These are phyloP conservation scores for Wickerhamomyces tratensis DNA, from an alignment of 805 yeast species.

Conservation along the genomic window DNA sequence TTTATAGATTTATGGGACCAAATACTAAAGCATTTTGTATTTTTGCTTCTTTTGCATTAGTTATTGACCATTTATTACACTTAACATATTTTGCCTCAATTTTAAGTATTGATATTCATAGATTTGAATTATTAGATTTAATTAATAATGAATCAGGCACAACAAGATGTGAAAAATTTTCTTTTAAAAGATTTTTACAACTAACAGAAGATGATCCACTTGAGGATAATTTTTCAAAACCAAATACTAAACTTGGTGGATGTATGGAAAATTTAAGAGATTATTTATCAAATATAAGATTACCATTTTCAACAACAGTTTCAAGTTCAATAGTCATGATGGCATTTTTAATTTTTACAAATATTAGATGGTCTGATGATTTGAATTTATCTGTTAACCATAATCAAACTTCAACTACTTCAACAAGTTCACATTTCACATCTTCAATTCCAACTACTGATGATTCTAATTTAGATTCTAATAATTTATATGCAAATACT, in stretches of 20 bases:
- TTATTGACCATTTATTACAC: constrained; percentile 52
- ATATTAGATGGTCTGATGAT: constrained; percentile 26
- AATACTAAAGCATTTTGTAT: constrained; percentile 31
- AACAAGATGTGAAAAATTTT: not conserved
- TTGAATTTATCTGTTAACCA: not conserved
- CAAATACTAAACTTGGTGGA: not conserved
- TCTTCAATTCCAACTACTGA: too few species aligned
- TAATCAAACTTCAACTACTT: too few species aligned
- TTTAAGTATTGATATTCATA: constrained; percentile 54
- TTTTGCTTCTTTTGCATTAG: constrained; percentile 37
- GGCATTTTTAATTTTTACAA: constrained; percentile 19
- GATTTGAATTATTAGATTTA: constrained; percentile 52
- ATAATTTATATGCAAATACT: not conserved
- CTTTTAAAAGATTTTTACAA: not conserved
- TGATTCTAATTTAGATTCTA: not conserved
- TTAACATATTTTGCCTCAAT: constrained; percentile 57
- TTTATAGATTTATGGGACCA: constrained; percentile 21
- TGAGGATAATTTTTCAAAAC: constrained; percentile 1
- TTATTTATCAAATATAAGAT: constrained; percentile 21
- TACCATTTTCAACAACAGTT: constrained; percentile 27
- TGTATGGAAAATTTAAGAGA: not conserved
- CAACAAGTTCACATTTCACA: too few species aligned
- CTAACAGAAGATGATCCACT: not conserved
- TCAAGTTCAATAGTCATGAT: constrained; percentile 20
- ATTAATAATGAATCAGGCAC: constrained; percentile 12